Percentiles rank a stretch among this genome's conserved stretches.
These are phyloP conservation scores for Chaetomium sp. DNA, from an alignment of 2,329 filamentous ascomycete species.

Conservation along the genomic window DNA sequence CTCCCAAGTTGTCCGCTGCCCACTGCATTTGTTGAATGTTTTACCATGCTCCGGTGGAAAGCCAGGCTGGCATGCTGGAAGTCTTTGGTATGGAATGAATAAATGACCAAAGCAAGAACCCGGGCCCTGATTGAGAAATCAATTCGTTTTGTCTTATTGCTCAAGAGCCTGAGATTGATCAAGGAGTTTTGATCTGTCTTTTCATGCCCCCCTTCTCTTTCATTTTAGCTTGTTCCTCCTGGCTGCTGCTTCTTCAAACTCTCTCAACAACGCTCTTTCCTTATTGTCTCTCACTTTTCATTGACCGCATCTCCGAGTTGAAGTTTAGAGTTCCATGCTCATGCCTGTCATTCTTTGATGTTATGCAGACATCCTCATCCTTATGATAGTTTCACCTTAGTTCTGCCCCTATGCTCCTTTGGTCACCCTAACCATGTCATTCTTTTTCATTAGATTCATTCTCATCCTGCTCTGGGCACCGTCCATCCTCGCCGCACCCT, in stretches of 20 bases:
- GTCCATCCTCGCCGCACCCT: conserved; percentile 50
- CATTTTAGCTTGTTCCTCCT: neutral
- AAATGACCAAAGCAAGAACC: neutral
- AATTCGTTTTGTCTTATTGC: neutral
- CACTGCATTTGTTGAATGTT: neutral
- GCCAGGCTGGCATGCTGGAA: neutral
- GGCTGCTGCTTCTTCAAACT: neutral
- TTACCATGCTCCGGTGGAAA: neutral
- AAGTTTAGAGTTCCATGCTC: neutral
- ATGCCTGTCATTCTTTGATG: neutral
- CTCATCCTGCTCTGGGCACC: conserved; percentile 47
- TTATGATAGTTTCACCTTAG: neutral
- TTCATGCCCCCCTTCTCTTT: neutral
- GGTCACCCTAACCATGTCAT: conserved; percentile 12
- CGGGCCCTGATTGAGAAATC: neutral
- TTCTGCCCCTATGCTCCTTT: neutral
- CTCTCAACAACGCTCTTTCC: neutral
- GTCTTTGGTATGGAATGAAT: neutral
- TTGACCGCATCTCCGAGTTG: neutral
- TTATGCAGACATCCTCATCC: neutral
- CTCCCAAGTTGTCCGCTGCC: no score
- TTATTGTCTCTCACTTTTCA: neutral
- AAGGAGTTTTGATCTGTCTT: neutral
- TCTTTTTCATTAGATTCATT: conserved; percentile 19
- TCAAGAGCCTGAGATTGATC: neutral